A percentile compares a stretch with the other conserved stretches of the same genome.
These are phyloP conservation scores for Exophiala viscosa DNA, from an alignment of 2,329 filamentous ascomycete species.

Conservation along the genomic window DNA sequence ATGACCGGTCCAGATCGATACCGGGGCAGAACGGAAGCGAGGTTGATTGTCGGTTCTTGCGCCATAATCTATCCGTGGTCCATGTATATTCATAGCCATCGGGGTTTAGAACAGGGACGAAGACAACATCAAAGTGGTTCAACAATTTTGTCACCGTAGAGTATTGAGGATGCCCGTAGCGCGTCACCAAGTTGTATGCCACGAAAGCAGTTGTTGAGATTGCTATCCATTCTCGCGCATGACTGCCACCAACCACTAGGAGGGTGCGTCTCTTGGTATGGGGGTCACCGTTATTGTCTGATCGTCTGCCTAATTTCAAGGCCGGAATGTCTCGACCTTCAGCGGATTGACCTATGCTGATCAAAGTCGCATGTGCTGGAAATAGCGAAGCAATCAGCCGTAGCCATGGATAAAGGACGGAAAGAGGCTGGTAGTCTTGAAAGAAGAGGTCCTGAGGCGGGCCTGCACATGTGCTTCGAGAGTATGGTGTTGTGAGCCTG, in stretches of 20 bases:
- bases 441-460: constrained; percentile 70
- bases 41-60: constrained; percentile 86
- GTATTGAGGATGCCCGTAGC: constrained; percentile 65
- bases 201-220: constrained; percentile 87
- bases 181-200: constrained; percentile 80
- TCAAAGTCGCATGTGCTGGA: constrained; percentile 68
- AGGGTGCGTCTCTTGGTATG: constrained; percentile 63
- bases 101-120: constrained; percentile 85
- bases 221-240: constrained; percentile 95
- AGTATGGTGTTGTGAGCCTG: constrained; percentile 30
- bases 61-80: constrained; percentile 87
- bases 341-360: constrained; percentile 76
- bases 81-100: constrained; percentile 95
- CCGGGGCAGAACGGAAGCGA: constrained; percentile 78
- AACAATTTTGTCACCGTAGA: constrained; percentile 70
- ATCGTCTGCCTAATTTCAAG: constrained; percentile 66
- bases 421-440: constrained; percentile 81
- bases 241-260: constrained; percentile 77
- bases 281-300: constrained; percentile 34
- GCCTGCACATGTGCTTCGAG: constrained; percentile 36
- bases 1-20: constrained; percentile 83
- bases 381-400: constrained; percentile 85
- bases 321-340: constrained; percentile 84
- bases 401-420: constrained; percentile 89
- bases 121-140: constrained; percentile 78